These are phyloP conservation scores for Vigna reflexopilosa DNA, from an alignment of 306 rosid genomes.

Conservation along the genomic window DNA sequence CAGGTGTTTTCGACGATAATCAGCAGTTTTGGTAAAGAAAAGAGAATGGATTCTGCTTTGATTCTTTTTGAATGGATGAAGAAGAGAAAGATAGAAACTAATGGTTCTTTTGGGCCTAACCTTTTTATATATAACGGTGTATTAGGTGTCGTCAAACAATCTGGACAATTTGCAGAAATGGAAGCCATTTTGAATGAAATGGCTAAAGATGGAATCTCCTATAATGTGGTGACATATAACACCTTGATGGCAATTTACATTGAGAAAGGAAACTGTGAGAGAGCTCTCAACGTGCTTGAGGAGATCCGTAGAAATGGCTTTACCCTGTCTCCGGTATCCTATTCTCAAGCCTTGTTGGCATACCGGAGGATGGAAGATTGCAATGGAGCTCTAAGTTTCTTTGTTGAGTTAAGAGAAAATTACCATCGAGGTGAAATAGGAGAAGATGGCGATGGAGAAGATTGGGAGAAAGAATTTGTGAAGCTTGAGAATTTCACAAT, in stretches of 20 bases:
- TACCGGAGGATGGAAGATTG: conserved; percentile 87
- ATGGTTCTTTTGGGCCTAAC: conserved; percentile 68
- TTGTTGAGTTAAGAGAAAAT: conserved; percentile 68
- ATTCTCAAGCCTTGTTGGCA: conserved; percentile 78
- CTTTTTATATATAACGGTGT: conserved; percentile 80
- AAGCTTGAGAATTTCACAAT: conserved; percentile 76
- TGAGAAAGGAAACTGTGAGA: conserved; percentile 64
- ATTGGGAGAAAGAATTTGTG: conserved; percentile 72
- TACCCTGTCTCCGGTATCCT: conserved; percentile 73
- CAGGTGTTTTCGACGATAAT: conserved; percentile 83
- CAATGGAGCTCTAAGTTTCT: conserved; percentile 75
- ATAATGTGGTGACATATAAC: conserved; percentile 82
- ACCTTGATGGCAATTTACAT: conserved; percentile 77
- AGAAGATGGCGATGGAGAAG: conserved; percentile 59
- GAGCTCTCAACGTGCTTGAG: conserved; percentile 71
- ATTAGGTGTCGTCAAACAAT: conserved; percentile 86
- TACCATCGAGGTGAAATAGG: conserved; percentile 69
- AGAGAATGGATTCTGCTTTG: conserved; percentile 71
- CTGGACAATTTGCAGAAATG: conserved; percentile 59
- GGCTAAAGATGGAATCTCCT: conserved; percentile 66
- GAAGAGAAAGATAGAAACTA: conserved; percentile 68
- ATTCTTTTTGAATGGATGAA: conserved; percentile 83
- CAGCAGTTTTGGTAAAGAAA: conserved; percentile 81
- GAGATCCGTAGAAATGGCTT: conserved; percentile 72
- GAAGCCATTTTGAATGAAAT: conserved; percentile 71